Percentiles rank a stretch among this genome's conserved stretches.
Conservation (phyloP, 805 yeast genomes). For the Pichia deserticola region DNA sequence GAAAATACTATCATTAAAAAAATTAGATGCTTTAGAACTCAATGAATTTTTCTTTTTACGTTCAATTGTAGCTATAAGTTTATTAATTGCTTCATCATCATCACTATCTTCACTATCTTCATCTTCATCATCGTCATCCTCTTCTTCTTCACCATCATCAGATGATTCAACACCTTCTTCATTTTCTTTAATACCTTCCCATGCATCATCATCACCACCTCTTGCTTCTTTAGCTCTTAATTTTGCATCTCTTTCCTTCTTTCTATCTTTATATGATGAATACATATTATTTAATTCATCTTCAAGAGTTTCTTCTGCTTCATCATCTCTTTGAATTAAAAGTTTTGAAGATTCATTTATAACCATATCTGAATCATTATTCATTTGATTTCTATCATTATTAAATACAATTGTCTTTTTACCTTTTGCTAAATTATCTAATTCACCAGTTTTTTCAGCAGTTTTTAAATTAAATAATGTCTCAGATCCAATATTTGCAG, state of each 20-base stretch:
- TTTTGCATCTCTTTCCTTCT: slow-evolving; percentile 62
- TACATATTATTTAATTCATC: slow-evolving; percentile 81
- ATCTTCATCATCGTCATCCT: slow-evolving; percentile 38
- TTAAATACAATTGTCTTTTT: slow-evolving; percentile 57
- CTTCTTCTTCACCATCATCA: slow-evolving; percentile 28
- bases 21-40: slow-evolving; percentile 32
- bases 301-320: slow-evolving; percentile 58
- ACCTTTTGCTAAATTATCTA: slow-evolving; percentile 69
- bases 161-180: slow-evolving; percentile 27
- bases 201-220: slow-evolving; percentile 64
- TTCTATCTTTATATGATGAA: slow-evolving; percentile 54
- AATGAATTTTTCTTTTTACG: slow-evolving; percentile 38
- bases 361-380: slow-evolving; percentile 39
- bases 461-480: slow-evolving; percentile 72
- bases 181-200: slow-evolving; percentile 66
- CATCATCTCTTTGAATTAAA: slow-evolving; percentile 34
- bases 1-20: slow-evolving; percentile 50
- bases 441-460: slow-evolving; percentile 84
- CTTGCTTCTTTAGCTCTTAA: slow-evolving; percentile 62
- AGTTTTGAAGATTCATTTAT: slow-evolving; percentile 15
- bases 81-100: slow-evolving; percentile 63
- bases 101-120: slow-evolving; percentile 49
- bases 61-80: slow-evolving; percentile 45
- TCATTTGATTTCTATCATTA: slow-evolving; percentile 35
- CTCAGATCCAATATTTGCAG: slow-evolving; percentile 71